These are phyloP conservation scores for Fusarium denticulatum DNA, from an alignment of 2,329 filamentous ascomycete genomes.

Conservation along the genomic window DNA sequence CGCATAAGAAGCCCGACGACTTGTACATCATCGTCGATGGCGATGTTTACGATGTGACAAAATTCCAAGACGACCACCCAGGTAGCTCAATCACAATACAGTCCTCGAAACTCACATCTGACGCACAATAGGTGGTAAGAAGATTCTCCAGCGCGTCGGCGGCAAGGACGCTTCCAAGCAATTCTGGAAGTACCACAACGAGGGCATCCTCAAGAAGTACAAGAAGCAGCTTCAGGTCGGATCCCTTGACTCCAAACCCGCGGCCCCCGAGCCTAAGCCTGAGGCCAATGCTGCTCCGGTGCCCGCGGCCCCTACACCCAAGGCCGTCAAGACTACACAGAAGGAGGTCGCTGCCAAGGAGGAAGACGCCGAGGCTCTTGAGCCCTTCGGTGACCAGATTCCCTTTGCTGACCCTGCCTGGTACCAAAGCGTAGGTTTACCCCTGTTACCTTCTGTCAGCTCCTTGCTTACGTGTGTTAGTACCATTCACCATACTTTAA, in stretches of 20 bases:
- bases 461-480: conserved; percentile 54
- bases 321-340: conserved; percentile 47
- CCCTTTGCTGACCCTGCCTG: conserved; percentile 93
- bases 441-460: neutral
- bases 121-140: conserved; percentile 63
- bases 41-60: conserved; percentile 95
- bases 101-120: conserved; percentile 6
- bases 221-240: conserved; percentile 79
- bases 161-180: conserved; percentile 74
- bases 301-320: conserved; percentile 48
- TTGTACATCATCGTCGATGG: conserved; percentile 93
- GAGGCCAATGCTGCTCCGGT: conserved; percentile 60
- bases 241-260: conserved; percentile 88
- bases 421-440: conserved; percentile 84
- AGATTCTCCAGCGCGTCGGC: conserved; percentile 70
- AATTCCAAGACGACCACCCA: conserved; percentile 86
- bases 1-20: conserved; percentile 87
- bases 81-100: conserved; percentile 60
- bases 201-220: conserved; percentile 89
- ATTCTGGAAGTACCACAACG: conserved; percentile 84
- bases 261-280: conserved; percentile 85
- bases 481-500: conserved; percentile 98
- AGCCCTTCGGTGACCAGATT: conserved; percentile 85
- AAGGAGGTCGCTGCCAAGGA: conserved; percentile 57
- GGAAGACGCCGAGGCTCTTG: conserved; percentile 76